Percentiles rank a stretch among this genome's conserved stretches.
Conservation (phyloP, 2,329 filamentous ascomycete species). For the Cryoendolithus antarcticus region DNA sequence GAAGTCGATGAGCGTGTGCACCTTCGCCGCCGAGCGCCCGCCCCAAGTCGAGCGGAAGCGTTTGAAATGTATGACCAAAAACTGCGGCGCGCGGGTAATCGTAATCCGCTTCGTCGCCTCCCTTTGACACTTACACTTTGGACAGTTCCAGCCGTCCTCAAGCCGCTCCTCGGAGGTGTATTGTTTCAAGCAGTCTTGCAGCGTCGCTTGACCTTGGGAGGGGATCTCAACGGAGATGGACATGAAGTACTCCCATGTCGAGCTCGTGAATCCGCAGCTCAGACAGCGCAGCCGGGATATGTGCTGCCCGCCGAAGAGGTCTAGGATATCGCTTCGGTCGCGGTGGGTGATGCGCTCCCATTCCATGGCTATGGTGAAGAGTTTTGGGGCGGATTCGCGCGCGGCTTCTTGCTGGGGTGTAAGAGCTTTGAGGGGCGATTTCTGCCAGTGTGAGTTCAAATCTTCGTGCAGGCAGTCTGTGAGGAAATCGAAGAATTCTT, state of each 20-base stretch:
- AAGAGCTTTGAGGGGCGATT: conserved; percentile 44
- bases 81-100: conserved; percentile 65
- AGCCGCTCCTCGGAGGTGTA: conserved; percentile 58
- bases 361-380: conserved; percentile 57
- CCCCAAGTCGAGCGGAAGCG: conserved; percentile 47
- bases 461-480: conserved; percentile 76
- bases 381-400: conserved; percentile 47
- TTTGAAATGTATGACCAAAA: conserved; percentile 67
- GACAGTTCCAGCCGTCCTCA: conserved; percentile 60
- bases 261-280: conserved; percentile 50
- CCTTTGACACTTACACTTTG: conserved; percentile 56
- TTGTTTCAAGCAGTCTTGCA: conserved; percentile 57
- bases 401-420: conserved; percentile 48
- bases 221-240: conserved; percentile 60
- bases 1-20: conserved; percentile 61
- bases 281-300: conserved; percentile 49
- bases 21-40: conserved; percentile 50
- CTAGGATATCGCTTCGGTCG: conserved; percentile 65
- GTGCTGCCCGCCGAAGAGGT: conserved; percentile 64
- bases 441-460: conserved; percentile 57
- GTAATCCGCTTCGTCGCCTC: conserved; percentile 58
- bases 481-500: conserved; percentile 78
- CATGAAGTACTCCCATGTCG: conserved; percentile 59
- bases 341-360: conserved; percentile 60
- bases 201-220: conserved; percentile 45